phyloP scores from a whole-genome alignment of 2,329 filamentous ascomycete species.

The Akanthomyces muscarius region DNA sequence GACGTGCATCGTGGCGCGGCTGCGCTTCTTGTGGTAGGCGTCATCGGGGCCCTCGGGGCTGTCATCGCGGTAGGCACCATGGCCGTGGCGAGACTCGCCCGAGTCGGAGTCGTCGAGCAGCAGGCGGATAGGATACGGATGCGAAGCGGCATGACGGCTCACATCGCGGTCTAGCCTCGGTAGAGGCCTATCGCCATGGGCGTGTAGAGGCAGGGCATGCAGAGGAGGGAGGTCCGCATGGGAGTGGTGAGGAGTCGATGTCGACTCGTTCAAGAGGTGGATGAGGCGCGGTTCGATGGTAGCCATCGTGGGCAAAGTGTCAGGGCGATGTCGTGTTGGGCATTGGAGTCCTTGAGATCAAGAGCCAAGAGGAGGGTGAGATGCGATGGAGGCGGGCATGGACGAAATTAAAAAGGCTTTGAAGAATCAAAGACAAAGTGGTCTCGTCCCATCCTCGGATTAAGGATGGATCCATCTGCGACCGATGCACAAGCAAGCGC shows the following conservation, averaged over 20 bases:
- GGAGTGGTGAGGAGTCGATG: conserved; percentile 41
- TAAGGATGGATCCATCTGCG: conserved; percentile 18
- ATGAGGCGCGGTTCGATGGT: conserved; percentile 66
- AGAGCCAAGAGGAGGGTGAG: conserved; percentile 16
- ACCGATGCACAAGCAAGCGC: conserved; percentile 17
- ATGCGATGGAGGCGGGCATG: conserved; percentile 3
- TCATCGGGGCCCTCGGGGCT: conserved; percentile 42
- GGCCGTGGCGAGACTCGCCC: conserved; percentile 39
- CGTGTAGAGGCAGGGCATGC: conserved; percentile 43
- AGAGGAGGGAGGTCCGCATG: conserved; percentile 53
- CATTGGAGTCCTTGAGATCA: conserved; percentile 22
- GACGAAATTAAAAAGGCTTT: conserved; percentile 15
- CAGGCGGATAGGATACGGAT: conserved; percentile 36
- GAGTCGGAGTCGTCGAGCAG: conserved; percentile 38
- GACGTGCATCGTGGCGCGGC: conserved; percentile 37
- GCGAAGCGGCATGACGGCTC: conserved; percentile 25
- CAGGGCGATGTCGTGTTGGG: conserved; percentile 26
- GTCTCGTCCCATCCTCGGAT: conserved; percentile 19
- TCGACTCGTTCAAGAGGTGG: conserved; percentile 58
- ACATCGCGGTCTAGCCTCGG: conserved; percentile 51
- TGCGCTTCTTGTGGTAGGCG: conserved; percentile 51
- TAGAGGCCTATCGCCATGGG: conserved; percentile 43
- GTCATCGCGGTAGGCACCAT: conserved; percentile 45
- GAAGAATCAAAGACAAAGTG: conserved; percentile 10
- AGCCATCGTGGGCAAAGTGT: conserved; percentile 47